Evolutionary conservation across 2,329 filamentous ascomycete genomes (phyloP), one percentile per base, ranked within the genome.

Genomic region (Ceratocystis lukuohia): DNA sequence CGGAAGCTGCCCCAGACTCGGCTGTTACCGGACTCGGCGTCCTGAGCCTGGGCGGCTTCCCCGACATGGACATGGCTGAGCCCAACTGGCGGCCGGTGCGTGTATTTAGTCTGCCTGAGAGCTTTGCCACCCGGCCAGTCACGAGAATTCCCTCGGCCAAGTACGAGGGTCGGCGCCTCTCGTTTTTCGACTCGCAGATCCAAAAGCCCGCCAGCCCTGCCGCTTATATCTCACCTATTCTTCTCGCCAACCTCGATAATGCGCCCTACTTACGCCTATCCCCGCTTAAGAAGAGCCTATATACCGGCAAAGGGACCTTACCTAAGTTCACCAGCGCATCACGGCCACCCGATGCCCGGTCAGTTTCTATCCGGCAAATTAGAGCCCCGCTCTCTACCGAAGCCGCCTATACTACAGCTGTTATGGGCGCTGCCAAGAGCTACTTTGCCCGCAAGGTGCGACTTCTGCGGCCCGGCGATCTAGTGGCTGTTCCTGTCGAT

Each of bases 301-400:
- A 81, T 62, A 76, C 79, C 65, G 77, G 76, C 41, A 83, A 80
- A 70, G 78, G 79, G 4, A 80, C 79, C 6, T 79, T 82, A n/a
- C 77, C 80, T 5, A 84, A 83, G 66, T 80, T 84, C 57, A 80
- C 80, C 1, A 78, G 78, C 65, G 78, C 80, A 12, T 80, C 80
- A 64, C 82, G 76, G 70, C 86, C 81, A 33, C 86, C 79, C 20
- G 84, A 79, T 72, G 86, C 80, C 62, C 81, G 80, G 70, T 92
- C 96, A 72, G 89, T 97, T 65, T 95, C 89, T 0, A 79, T 99
- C 50, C 82, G 93, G 61, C 94, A 96, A 71, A 85, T 99, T 53
- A 87, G 91, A 10, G 96, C 92, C 0, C 94, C 94, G 0, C 80
- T 94, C 6, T 93, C 92, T 0, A 92, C 89, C 2, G 93, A 97